Conservation (phyloP, 2,329 filamentous ascomycete species). For the Peltaster fructicola region DNA sequence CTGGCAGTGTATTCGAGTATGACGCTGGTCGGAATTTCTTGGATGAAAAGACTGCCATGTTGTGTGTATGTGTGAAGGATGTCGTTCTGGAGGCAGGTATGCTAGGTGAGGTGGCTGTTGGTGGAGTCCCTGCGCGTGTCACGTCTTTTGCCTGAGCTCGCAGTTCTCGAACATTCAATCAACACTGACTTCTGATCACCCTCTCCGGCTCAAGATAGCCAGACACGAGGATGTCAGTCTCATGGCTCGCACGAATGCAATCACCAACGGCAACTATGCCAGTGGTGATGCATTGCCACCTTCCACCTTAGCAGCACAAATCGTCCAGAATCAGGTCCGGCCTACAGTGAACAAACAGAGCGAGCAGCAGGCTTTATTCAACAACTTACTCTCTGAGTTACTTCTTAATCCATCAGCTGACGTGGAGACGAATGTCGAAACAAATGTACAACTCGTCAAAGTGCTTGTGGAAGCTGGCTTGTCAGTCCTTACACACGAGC, state of each 20-base stretch:
- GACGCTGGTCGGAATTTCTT: conserved; percentile 44
- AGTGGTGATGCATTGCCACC: conserved; percentile 32
- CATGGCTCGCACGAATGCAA: no score
- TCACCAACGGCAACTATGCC: conserved; percentile 3
- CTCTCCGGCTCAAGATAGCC: no score
- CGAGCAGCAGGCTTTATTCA: conserved; percentile 42
- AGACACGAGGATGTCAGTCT: no score
- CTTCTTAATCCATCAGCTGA: conserved; percentile 27
- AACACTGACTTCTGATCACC: no score
- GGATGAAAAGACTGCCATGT: conserved; percentile 19
- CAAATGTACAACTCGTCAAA: conserved; percentile 74
- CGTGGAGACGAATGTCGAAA: conserved; percentile 47
- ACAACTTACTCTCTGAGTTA: conserved; percentile 52
- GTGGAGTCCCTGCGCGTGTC: not conserved
- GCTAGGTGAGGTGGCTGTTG: not conserved
- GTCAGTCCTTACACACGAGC: conserved; percentile 48
- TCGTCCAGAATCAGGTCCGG: conserved; percentile 52
- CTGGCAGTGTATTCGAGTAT: conserved; percentile 50
- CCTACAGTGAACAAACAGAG: conserved; percentile 43
- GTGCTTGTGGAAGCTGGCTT: conserved; percentile 68
- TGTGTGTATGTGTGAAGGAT: conserved; percentile 2
- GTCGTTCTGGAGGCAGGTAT: not conserved
- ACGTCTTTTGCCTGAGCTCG: not conserved
- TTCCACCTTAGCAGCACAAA: conserved; percentile 73
- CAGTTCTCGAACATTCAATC: not conserved